These are phyloP conservation scores for Didymosphaeria variabile DNA, from an alignment of 2,329 filamentous ascomycete genomes.

Conservation along the genomic window DNA sequence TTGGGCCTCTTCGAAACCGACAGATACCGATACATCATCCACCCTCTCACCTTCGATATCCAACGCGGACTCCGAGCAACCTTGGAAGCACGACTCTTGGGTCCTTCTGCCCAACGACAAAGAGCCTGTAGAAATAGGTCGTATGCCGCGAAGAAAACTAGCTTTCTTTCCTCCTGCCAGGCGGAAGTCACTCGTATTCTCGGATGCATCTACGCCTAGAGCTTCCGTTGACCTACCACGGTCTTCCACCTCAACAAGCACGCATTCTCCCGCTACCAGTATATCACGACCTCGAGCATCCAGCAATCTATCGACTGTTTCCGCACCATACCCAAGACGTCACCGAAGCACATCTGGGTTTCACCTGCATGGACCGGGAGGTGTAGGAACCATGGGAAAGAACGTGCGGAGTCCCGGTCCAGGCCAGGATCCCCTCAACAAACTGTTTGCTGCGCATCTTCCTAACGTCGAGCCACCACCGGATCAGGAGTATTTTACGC, in stretches of 20 bases:
- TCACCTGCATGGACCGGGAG: constrained; percentile 82
- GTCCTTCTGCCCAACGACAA: constrained; percentile 77
- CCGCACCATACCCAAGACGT: constrained; percentile 44
- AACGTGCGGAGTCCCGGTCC: constrained; percentile 80
- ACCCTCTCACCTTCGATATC: constrained; percentile 45
- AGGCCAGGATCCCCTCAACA: constrained; percentile 83
- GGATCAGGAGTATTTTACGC: constrained; percentile 64
- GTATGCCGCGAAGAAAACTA: constrained; percentile 79
- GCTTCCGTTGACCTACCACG: constrained; percentile 70
- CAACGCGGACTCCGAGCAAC: constrained; percentile 66
- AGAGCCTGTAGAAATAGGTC: constrained; percentile 82
- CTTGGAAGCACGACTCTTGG: constrained; percentile 91
- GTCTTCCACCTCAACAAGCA: constrained; percentile 48
- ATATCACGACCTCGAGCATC: constrained; percentile 44
- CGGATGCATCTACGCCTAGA: constrained; percentile 71
- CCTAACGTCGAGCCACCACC: constrained; percentile 72
- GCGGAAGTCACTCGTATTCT: constrained; percentile 81
- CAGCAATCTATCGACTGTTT: constrained; percentile 51
- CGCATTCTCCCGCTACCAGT: constrained; percentile 50
- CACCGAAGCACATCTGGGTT: constrained; percentile 50
- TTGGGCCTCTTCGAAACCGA: constrained; percentile 48
- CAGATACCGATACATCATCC: constrained; percentile 41
- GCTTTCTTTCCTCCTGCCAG: constrained; percentile 92
- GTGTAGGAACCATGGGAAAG: constrained; percentile 81
- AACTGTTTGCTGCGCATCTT: constrained; percentile 83